Conservation (phyloP, 495 filamentous ascomycete genomes). For the Apiosordaria backusii region DNA sequence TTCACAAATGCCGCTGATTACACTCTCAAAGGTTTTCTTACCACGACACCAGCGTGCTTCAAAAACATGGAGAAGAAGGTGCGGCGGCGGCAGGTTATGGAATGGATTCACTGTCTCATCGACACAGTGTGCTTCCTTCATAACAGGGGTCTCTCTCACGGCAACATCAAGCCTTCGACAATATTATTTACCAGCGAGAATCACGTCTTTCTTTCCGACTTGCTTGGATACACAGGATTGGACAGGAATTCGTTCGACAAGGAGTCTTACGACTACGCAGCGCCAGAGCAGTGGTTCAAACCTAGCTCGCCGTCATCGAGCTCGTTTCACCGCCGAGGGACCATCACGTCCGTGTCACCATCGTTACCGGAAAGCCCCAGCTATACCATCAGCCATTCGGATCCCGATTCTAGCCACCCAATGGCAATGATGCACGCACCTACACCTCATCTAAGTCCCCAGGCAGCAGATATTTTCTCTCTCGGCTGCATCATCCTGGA, state of each 20-base stretch:
- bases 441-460: conserved; percentile 41
- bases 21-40: conserved; percentile 73
- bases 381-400: conserved; percentile 37
- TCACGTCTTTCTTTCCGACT: conserved; percentile 71
- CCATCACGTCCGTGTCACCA: conserved; percentile 27
- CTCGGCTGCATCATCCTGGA: conserved; percentile 69
- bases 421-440: conserved; percentile 33
- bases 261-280: conserved; percentile 83
- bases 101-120: conserved; percentile 84
- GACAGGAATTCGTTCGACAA: conserved; percentile 56
- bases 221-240: conserved; percentile 32
- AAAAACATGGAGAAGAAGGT: conserved; percentile 69
- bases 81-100: conserved; percentile 65
- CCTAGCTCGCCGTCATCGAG: conserved; percentile 36
- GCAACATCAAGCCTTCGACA: conserved; percentile 80
- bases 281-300: conserved; percentile 72
- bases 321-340: conserved; percentile 29
- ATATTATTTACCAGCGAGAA: conserved; percentile 70
- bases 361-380: conserved; percentile 32
- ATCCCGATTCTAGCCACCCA: conserved; percentile 23
- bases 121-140: conserved; percentile 78
- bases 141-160: conserved; percentile 65
- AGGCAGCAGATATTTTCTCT: conserved; percentile 71
- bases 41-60: conserved; percentile 60
- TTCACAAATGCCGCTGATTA: conserved; percentile 72